These are phyloP conservation scores for Thielaviopsis populi DNA, from an alignment of 2,329 filamentous ascomycete species.

Conservation along the genomic window DNA sequence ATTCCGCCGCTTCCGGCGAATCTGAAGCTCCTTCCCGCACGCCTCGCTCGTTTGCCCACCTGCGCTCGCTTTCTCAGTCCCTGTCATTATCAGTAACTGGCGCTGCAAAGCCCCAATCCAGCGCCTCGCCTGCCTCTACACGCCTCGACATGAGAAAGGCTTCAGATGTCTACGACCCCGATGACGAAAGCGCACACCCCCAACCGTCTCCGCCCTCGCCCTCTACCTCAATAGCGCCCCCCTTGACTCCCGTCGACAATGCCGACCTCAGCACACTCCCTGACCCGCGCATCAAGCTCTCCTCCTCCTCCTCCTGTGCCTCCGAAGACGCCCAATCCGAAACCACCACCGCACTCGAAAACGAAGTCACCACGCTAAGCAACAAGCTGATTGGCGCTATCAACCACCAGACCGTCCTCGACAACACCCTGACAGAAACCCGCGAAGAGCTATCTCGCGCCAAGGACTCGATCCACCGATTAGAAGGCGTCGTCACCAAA, in stretches of 20 bases:
- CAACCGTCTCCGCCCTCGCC: conserved; percentile 5
- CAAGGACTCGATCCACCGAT: conserved; percentile 46
- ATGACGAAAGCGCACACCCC: conserved; percentile 11
- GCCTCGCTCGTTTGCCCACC: conserved; percentile 12
- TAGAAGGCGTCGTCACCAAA: conserved; percentile 52
- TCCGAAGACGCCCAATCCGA: not conserved
- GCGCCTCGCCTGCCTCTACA: conserved; percentile 5
- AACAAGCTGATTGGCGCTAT: conserved; percentile 95
- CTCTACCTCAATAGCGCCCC: not conserved
- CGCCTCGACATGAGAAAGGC: conserved; percentile 10
- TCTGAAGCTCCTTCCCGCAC: conserved; percentile 11
- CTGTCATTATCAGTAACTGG: conserved; percentile 5
- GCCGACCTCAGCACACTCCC: conserved; percentile 56
- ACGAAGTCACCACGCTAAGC: conserved; percentile 78
- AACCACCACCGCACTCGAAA: conserved; percentile 28
- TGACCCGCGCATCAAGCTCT: conserved; percentile 42
- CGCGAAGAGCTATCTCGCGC: conserved; percentile 69
- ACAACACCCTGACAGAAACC: conserved; percentile 71
- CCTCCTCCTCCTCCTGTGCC: conserved; percentile 20
- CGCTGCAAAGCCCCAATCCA: not conserved
- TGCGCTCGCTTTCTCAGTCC: conserved; percentile 15
- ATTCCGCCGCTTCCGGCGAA: conserved; percentile 18
- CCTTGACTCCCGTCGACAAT: conserved; percentile 31
- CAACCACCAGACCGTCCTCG: conserved; percentile 84
- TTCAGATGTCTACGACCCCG: conserved; percentile 15